These are phyloP conservation scores for Penicillium sp. DNA, from an alignment of 2,329 filamentous ascomycete species.

Conservation along the genomic window DNA sequence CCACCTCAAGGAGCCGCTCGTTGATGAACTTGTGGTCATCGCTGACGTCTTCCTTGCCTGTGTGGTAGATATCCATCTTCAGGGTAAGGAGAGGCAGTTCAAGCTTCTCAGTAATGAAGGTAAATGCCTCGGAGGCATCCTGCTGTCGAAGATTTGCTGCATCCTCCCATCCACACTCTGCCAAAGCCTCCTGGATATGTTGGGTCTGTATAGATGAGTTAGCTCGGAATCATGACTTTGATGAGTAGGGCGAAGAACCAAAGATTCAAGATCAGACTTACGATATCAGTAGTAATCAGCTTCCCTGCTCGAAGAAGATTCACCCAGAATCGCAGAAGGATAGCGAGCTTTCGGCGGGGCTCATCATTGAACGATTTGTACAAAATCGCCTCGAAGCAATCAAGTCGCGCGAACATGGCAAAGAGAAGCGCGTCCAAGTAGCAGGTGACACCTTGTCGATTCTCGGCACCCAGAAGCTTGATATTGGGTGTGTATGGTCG, in stretches of 20 bases:
- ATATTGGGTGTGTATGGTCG: slow-evolving; percentile 74
- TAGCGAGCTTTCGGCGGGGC: slow-evolving; percentile 73
- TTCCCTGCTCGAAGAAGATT: slow-evolving; percentile 87
- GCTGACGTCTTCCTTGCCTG: slow-evolving; percentile 78
- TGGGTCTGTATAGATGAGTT: slow-evolving; percentile 64
- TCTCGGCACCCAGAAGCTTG: slow-evolving; percentile 82
- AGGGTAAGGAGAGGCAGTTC: slow-evolving; percentile 85
- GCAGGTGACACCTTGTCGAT: slow-evolving; percentile 86
- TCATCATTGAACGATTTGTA: slow-evolving; percentile 79
- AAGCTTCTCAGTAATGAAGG: slow-evolving; percentile 88
- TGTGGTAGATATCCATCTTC: slow-evolving; percentile 94
- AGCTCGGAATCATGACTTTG: slow-evolving; percentile 18
- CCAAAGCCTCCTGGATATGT: slow-evolving; percentile 79
- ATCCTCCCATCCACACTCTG: slow-evolving; percentile 87
- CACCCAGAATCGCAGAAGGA: slow-evolving; percentile 84
- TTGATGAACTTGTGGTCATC: slow-evolving; percentile 96
- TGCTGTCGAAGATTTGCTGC: slow-evolving; percentile 81
- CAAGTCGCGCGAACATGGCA: slow-evolving; percentile 90
- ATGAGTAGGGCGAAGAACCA: not conserved
- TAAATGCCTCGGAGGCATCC: slow-evolving; percentile 94
- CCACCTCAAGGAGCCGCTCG: slow-evolving; percentile 87
- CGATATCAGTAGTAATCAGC: slow-evolving; percentile 83
- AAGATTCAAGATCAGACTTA: slow-evolving; percentile 45
- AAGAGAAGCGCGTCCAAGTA: slow-evolving; percentile 91
- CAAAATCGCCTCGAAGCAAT: slow-evolving; percentile 91